Evolutionary conservation across 768 basidiomycete species (phyloP), one percentile per base, ranked within the genome.

Genomic region (Fomitopsis serialis): DNA sequence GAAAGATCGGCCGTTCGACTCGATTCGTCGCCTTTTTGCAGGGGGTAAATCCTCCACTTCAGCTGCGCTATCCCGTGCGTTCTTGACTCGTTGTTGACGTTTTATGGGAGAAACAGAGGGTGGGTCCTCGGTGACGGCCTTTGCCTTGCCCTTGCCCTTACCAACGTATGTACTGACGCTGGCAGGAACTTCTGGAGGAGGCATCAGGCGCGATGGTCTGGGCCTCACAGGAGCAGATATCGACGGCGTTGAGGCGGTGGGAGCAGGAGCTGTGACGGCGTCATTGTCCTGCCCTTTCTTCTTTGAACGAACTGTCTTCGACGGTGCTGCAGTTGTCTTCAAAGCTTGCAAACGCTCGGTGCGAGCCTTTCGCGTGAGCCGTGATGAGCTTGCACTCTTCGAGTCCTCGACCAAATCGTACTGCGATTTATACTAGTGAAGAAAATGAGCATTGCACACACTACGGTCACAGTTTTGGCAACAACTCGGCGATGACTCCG

Each of bases 341-440:
- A 78, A 69, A 54, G 69, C 67, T 53, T 78, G 79, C 45, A 77
- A 72, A 37, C 76, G 79, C 61, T 79, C 84, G 22, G 71, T 80
- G 45, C 75, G 80, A 32, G 78, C 77, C 47, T 81, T 74, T 27
- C 85, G 79, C 21, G 87, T 89, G 36, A 76, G 74, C 43, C 88
- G 76, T 17, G 81, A 76, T 5, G 79, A 73, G 6, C 78, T 76
- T 29, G 77, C 69, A 2, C 75, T 36, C 15, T 67, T 58, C 3
- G 71, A 69, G 54, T 78, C 74, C 43, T 79, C 77, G 17, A 87
- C 65, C 3, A 90, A 76, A 66, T 87, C 84, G 54, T 79, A 82
- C 36, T 75, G 70, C 8, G 78, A 60, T 67, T 87, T 84, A 62
- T 78, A 88, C 83, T 87, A 54, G 10, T 21, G 23, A 37, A 29